These are phyloP conservation scores for Claviceps capensis DNA, from an alignment of 2,329 filamentous ascomycete genomes.

Conservation along the genomic window DNA sequence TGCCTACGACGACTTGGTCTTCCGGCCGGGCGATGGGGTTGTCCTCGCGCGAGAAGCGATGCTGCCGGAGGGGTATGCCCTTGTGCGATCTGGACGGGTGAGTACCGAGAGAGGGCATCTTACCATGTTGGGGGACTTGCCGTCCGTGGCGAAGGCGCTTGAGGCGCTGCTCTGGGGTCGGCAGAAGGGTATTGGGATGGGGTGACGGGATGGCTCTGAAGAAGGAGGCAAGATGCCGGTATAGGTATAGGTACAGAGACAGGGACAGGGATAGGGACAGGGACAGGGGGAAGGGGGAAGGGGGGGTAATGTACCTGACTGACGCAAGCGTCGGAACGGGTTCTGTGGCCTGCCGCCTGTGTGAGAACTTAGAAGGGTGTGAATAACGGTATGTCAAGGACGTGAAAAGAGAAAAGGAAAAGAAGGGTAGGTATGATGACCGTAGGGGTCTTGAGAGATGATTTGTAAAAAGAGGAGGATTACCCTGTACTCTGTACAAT, in stretches of 20 bases:
- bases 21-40: slow-evolving; percentile 80
- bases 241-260: neutral
- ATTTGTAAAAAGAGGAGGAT: no score
- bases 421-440: no score
- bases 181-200: slow-evolving; percentile 57
- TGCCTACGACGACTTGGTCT: slow-evolving; percentile 75
- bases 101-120: slow-evolving; percentile 78
- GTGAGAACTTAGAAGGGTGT: no score
- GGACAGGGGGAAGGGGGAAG: no score
- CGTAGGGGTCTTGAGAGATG: no score
- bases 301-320: neutral
- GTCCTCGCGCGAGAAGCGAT: slow-evolving; percentile 76
- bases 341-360: no score
- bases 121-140: slow-evolving; percentile 71
- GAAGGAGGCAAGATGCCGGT: no score
- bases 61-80: slow-evolving; percentile 65
- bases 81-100: slow-evolving; percentile 60
- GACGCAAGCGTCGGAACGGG: no score
- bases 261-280: no score
- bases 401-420: no score
- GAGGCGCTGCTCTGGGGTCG: slow-evolving; percentile 53
- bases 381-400: no score
- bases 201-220: slow-evolving; percentile 13
- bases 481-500: no score
- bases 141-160: slow-evolving; percentile 64